Percentiles rank a stretch among this genome's conserved stretches.
Evolutionary conservation across 2,329 filamentous ascomycete genomes (phyloP).

Genomic region (Fusarium buxicola): DNA sequence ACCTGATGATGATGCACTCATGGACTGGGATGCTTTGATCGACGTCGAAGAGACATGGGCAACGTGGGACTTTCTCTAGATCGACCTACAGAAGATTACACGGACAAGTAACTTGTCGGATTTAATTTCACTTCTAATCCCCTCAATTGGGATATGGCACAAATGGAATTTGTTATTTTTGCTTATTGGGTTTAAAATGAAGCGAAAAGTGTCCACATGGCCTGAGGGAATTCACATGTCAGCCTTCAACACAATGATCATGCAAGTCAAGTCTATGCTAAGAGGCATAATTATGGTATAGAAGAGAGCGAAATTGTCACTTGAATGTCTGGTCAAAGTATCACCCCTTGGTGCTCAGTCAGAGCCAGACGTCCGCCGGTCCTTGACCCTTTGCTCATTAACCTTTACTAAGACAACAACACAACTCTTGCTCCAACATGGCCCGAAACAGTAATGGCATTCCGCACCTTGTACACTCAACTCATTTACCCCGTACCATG

Average conservation of each 20-base stretch:
- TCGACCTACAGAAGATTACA: background rate
- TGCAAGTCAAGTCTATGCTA: no score
- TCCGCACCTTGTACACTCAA: constrained; percentile 26
- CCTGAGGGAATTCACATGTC: constrained; percentile 14
- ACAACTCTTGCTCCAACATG: background rate
- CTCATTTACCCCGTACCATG: constrained; percentile 35
- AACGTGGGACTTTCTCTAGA: constrained; percentile 37
- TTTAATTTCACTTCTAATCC: background rate
- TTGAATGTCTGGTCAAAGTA: background rate
- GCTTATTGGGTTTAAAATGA: background rate
- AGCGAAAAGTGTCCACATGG: background rate
- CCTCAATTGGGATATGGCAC: background rate
- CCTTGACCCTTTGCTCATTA: background rate
- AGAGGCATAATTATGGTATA: no score
- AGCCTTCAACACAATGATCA: background rate
- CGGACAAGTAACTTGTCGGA: background rate
- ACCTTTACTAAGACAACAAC: no score
- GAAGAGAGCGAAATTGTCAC: no score
- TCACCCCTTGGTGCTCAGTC: background rate
- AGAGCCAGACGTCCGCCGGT: background rate
- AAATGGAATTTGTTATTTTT: background rate
- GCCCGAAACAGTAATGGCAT: constrained; percentile 4
- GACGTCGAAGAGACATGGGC: constrained; percentile 24
- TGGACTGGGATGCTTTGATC: constrained; percentile 39
- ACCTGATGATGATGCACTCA: background rate